A percentile compares a stretch with the other conserved stretches of the same genome.
Conservation (phyloP, 2,329 filamentous ascomycete species). For the Cryoendolithus antarcticus region DNA sequence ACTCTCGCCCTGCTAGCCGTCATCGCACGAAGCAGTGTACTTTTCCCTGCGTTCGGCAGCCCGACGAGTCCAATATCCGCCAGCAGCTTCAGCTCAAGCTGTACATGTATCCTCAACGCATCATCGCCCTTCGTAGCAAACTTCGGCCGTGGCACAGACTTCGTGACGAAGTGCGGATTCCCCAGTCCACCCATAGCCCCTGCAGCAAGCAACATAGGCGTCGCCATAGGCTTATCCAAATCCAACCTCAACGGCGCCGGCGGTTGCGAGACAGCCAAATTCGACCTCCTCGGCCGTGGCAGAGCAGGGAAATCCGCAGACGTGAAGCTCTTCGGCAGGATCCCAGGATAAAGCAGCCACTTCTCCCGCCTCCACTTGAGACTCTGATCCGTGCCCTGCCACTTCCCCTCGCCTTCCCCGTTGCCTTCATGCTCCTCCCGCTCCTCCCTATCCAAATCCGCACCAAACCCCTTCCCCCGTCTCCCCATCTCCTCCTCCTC, state of each 20-base stretch:
- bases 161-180: slow-evolving; percentile 83
- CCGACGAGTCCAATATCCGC: slow-evolving; percentile 95
- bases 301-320: slow-evolving; percentile 46
- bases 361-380: slow-evolving; percentile 47
- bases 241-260: slow-evolving; percentile 53
- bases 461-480: slow-evolving; percentile 21
- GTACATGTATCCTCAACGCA: slow-evolving; percentile 64
- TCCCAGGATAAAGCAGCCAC: slow-evolving; percentile 77
- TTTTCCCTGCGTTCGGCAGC: slow-evolving; percentile 91
- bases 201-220: slow-evolving; percentile 70
- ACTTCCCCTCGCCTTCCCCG: slow-evolving; percentile 23
- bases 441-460: slow-evolving; percentile 12
- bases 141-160: slow-evolving; percentile 61
- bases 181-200: slow-evolving; percentile 83
- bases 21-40: slow-evolving; percentile 74
- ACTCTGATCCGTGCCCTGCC: slow-evolving; percentile 25
- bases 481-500: slow-evolving; percentile 46
- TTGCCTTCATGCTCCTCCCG: slow-evolving; percentile 9
- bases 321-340: slow-evolving; percentile 57
- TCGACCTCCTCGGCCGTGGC: slow-evolving; percentile 43
- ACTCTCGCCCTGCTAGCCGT: slow-evolving; percentile 82
- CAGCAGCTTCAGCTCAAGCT: slow-evolving; percentile 86
- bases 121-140: slow-evolving; percentile 80
- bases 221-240: slow-evolving; percentile 55
- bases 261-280: slow-evolving; percentile 56